These are phyloP conservation scores for Neonectria coccinea DNA, from an alignment of 2,329 filamentous ascomycete genomes.

Conservation along the genomic window DNA sequence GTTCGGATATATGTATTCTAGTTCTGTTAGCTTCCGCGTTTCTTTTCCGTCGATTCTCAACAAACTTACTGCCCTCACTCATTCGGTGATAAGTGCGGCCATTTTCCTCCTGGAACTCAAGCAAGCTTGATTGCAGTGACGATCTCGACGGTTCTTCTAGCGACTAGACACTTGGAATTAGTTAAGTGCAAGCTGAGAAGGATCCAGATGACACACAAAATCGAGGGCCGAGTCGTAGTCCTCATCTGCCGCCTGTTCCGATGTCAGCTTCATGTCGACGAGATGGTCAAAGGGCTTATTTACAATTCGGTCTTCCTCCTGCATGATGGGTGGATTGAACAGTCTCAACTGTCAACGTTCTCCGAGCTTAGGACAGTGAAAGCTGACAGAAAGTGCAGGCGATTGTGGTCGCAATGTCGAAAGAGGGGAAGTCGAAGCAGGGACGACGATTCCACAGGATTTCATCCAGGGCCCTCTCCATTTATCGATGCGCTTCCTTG, in stretches of 20 bases:
- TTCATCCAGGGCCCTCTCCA: neutral
- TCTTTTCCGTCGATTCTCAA: neutral
- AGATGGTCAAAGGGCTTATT: neutral
- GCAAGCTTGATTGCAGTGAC: neutral
- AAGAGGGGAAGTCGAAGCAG: neutral
- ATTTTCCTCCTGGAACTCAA: conserved; percentile 1
- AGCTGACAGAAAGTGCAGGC: neutral
- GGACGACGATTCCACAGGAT: neutral
- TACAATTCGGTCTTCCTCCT: neutral
- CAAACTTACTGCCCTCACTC: neutral
- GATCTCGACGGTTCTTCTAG: neutral
- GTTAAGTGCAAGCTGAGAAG: neutral
- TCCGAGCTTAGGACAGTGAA: neutral
- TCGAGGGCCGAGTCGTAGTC: conserved; percentile 1
- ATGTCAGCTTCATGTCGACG: neutral
- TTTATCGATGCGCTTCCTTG: neutral
- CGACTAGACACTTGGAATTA: neutral
- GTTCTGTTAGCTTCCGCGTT: neutral
- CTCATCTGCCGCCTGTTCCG: neutral
- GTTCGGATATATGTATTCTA: conserved; percentile 5
- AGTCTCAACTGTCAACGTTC: neutral
- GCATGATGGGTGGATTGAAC: neutral
- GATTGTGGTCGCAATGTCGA: neutral
- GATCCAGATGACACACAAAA: neutral
- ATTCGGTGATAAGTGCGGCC: conserved; percentile 2